phyloP scores from a whole-genome alignment of 2,329 filamentous ascomycete species.

The Hypoxylon sp. region DNA sequence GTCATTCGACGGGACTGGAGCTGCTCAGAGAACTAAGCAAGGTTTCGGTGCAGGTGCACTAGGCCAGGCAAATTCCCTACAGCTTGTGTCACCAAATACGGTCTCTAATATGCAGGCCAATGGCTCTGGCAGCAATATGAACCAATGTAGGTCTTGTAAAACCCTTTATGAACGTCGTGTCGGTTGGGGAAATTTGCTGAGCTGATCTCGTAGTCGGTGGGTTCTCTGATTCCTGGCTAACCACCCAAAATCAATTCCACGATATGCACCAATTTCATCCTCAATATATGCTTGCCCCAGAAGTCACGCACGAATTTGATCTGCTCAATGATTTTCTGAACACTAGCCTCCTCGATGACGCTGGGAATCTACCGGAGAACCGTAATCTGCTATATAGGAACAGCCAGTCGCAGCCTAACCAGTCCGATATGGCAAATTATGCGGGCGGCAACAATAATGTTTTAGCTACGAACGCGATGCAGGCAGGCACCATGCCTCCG shows the following conservation, averaged over 20 bases:
- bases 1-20: conserved; percentile 58
- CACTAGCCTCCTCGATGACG: conserved; percentile 90
- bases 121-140: conserved; percentile 74
- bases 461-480: conserved; percentile 56
- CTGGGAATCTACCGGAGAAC: conserved; percentile 78
- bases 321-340: conserved; percentile 96
- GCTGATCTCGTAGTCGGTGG: conserved; percentile 73
- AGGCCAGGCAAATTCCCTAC: conserved; percentile 68
- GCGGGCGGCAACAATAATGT: conserved; percentile 55
- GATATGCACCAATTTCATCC: conserved; percentile 96
- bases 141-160: conserved; percentile 77
- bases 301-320: conserved; percentile 97
- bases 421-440: conserved; percentile 65
- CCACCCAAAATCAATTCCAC: conserved; percentile 85
- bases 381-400: conserved; percentile 62
- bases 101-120: conserved; percentile 76
- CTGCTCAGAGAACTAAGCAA: conserved; percentile 60
- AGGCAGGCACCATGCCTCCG: conserved; percentile 63
- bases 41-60: conserved; percentile 62
- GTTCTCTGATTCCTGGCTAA: conserved; percentile 86
- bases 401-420: conserved; percentile 55
- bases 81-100: conserved; percentile 80
- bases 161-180: conserved; percentile 49
- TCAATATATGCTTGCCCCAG: conserved; percentile 92
- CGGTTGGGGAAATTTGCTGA: conserved; percentile 48